Conservation (phyloP, 164 flowering plant genomes). For the Protea cynaroides region DNA sequence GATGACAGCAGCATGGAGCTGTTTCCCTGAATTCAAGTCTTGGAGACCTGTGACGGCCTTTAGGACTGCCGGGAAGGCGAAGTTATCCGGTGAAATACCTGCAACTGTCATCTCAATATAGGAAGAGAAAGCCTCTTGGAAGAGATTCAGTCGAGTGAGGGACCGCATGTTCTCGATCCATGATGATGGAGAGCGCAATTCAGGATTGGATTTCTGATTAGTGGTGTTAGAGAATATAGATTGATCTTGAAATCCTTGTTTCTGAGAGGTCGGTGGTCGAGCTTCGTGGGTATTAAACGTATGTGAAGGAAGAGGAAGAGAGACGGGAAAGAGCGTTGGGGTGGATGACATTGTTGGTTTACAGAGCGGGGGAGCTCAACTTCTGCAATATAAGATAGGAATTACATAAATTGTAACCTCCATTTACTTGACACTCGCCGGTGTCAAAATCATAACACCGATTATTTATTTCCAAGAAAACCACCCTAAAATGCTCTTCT, state of each 20-base stretch:
- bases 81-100: conserved; percentile 52
- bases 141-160: conserved; percentile 36
- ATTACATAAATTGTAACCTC: too few relatives aligned
- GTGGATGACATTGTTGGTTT: conserved; percentile 14
- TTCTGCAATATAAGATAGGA: not conserved
- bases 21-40: conserved; percentile 41
- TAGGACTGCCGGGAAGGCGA: conserved; percentile 61
- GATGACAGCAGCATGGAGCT: conserved; percentile 52
- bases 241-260: not conserved
- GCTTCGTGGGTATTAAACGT: conserved; percentile 7
- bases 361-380: not conserved
- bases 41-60: conserved; percentile 51
- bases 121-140: conserved; percentile 52
- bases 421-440: too few relatives aligned
- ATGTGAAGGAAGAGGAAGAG: not conserved
- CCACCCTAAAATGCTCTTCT: too few relatives aligned
- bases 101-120: conserved; percentile 43
- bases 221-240: too few relatives aligned
- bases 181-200: conserved; percentile 22
- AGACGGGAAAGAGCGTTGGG: conserved; percentile 7
- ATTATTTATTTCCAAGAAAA: too few relatives aligned
- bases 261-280: conserved; percentile 7
- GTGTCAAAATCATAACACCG: too few relatives aligned
- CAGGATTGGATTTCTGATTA: conserved; percentile 10
- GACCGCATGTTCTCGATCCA: conserved; percentile 60